A percentile compares a stretch with the other conserved stretches of the same genome.
phyloP scores from a whole-genome alignment of 345 rosid species.

The Streptanthus diversifolius region DNA sequence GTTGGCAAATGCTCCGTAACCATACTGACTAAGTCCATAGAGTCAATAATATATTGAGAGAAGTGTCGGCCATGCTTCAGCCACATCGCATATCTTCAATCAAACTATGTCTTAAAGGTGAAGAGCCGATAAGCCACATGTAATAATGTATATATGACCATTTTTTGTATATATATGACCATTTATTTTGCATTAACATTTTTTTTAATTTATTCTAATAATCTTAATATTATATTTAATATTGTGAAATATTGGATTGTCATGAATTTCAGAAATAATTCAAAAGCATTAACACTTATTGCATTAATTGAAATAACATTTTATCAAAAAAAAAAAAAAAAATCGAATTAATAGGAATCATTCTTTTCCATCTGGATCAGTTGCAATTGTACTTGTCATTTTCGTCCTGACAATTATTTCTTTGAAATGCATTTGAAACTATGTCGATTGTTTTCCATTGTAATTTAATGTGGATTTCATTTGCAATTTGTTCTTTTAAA shows the following conservation, averaged over 20 bases:
- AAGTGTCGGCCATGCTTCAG: neutral
- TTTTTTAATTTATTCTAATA: too few relatives aligned
- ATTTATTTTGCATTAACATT: neutral
- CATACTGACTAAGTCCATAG: neutral
- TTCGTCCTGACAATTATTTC: neutral
- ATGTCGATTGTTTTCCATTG: neutral
- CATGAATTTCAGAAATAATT: too few relatives aligned
- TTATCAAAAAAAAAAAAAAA: neutral
- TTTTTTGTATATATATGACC: too few relatives aligned
- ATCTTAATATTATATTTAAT: too few relatives aligned
- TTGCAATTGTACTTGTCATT: conserved; percentile 6
- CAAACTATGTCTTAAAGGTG: neutral
- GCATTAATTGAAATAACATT: neutral
- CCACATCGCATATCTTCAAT: neutral
- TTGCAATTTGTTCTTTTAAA: neutral
- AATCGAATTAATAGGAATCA: neutral
- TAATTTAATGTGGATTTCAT: neutral
- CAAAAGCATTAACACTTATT: too few relatives aligned
- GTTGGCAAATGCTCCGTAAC: too few relatives aligned
- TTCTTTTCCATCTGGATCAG: neutral
- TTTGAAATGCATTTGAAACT: neutral
- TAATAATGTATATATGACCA: neutral
- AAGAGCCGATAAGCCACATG: neutral
- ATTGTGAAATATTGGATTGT: too few relatives aligned
- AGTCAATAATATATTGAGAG: neutral